These are phyloP conservation scores for Calonectria pseudoreteaudii DNA, from an alignment of 2,329 filamentous ascomycete species.

Conservation along the genomic window DNA sequence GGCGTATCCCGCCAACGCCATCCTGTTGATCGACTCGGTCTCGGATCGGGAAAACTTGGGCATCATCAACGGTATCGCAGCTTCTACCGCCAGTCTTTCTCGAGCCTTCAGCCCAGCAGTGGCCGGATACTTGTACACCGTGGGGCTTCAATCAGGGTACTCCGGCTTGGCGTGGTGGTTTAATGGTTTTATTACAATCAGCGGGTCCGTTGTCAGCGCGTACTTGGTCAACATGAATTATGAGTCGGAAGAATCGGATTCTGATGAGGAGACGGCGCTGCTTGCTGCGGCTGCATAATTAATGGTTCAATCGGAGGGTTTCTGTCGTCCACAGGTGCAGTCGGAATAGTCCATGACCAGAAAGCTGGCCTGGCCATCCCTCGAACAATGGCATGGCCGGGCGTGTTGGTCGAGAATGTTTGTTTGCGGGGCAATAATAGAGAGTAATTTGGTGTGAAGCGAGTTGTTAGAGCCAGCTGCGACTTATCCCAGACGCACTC, in stretches of 20 bases:
- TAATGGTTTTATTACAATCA: slow-evolving; percentile 58
- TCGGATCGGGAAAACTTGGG: slow-evolving; percentile 87
- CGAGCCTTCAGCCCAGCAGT: slow-evolving; percentile 90
- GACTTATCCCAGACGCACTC: background rate
- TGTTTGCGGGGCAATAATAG: background rate
- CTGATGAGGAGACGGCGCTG: slow-evolving; percentile 17
- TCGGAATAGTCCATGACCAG: background rate
- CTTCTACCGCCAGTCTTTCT: slow-evolving; percentile 89
- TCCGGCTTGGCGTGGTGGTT: slow-evolving; percentile 96
- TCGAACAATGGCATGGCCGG: background rate
- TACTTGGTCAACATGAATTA: slow-evolving; percentile 10
- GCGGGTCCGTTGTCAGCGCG: background rate
- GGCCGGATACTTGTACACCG: slow-evolving; percentile 85
- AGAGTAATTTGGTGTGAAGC: background rate
- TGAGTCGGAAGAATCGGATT: background rate
- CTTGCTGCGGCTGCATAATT: background rate
- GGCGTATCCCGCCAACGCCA: slow-evolving; percentile 89
- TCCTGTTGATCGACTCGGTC: slow-evolving; percentile 88
- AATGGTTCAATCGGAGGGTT: background rate
- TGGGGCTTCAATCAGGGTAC: slow-evolving; percentile 83
- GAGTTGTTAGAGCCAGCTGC: background rate
- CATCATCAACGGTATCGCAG: slow-evolving; percentile 91
- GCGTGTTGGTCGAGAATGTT: background rate
- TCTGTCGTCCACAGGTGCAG: background rate
- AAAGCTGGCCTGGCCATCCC: background rate